Conservation (phyloP, 1,139 yeast genomes). For the Candida neerlandica region DNA sequence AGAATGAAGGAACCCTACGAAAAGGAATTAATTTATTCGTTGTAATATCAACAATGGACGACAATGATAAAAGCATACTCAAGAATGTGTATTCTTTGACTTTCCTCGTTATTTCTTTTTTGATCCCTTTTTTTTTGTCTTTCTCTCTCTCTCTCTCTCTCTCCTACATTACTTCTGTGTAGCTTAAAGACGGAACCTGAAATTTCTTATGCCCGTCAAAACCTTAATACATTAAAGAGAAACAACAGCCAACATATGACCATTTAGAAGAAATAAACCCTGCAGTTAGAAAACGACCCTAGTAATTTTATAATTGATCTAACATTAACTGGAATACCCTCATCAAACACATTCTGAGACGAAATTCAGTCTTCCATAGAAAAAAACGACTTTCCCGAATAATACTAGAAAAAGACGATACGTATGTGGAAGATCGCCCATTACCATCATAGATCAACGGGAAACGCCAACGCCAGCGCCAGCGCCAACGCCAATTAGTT, state of each 20-base stretch:
- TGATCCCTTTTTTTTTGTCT: not conserved
- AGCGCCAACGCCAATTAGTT: not conserved
- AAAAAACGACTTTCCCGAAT: not conserved
- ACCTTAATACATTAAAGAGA: too few relatives aligned
- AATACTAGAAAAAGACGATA: not conserved
- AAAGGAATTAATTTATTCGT: too few relatives aligned
- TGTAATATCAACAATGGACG: too few relatives aligned
- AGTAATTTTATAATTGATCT: not conserved
- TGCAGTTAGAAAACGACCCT: not conserved
- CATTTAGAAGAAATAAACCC: not conserved
- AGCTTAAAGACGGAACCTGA: too few relatives aligned
- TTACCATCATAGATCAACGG: not conserved
- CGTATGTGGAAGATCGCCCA: not conserved
- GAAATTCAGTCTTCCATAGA: not conserved
- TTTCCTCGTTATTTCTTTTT: too few relatives aligned
- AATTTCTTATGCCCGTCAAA: not conserved
- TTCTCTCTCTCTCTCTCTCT: too few relatives aligned
- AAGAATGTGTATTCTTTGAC: too few relatives aligned
- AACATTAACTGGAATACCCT: not conserved
- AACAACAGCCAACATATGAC: not conserved
- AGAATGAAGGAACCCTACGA: too few relatives aligned
- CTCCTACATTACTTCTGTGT: not conserved
- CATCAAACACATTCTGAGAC: not conserved
- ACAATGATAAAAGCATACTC: too few relatives aligned
- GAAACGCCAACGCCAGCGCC: not conserved